Conservation (phyloP, 305 asterid species). For the Fraxinus ornus region DNA sequence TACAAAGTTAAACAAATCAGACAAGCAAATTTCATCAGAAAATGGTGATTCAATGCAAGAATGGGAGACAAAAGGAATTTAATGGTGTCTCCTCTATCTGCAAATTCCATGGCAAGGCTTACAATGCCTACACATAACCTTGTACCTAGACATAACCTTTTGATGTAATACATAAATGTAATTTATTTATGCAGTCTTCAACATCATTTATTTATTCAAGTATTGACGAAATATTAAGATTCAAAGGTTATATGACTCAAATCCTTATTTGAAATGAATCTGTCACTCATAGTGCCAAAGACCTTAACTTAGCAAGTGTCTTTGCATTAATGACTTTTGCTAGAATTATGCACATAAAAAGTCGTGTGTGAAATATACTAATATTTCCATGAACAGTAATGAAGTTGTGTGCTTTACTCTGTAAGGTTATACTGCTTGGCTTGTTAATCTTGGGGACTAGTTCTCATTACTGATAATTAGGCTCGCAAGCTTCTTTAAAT, state of each 20-base stretch:
- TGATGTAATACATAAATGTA: not conserved
- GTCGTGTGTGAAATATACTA: not conserved
- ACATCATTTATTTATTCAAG: not conserved
- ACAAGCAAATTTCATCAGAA: slow-evolving; percentile 5
- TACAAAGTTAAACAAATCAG: not conserved
- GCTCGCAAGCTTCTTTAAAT: not conserved
- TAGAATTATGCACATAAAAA: not conserved
- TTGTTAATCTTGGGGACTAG: not conserved
- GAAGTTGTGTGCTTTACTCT: not conserved
- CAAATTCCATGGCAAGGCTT: not conserved
- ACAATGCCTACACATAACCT: not conserved
- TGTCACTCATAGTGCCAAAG: not conserved
- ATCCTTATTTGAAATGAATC: not conserved
- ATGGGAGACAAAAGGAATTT: not conserved
- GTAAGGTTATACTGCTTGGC: not conserved
- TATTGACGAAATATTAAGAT: not conserved
- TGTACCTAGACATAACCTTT: not conserved
- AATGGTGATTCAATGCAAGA: not conserved
- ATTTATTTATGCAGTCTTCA: not conserved
- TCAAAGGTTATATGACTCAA: not conserved
- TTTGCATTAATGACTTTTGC: not conserved
- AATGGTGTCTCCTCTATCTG: not conserved
- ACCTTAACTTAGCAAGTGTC: not conserved
- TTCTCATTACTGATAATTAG: not conserved
- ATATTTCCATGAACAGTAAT: not conserved